Percentiles rank a stretch among this genome's conserved stretches.
phyloP scores from a whole-genome alignment of 768 basidiomycete species.

The Amanita jacksonii region DNA sequence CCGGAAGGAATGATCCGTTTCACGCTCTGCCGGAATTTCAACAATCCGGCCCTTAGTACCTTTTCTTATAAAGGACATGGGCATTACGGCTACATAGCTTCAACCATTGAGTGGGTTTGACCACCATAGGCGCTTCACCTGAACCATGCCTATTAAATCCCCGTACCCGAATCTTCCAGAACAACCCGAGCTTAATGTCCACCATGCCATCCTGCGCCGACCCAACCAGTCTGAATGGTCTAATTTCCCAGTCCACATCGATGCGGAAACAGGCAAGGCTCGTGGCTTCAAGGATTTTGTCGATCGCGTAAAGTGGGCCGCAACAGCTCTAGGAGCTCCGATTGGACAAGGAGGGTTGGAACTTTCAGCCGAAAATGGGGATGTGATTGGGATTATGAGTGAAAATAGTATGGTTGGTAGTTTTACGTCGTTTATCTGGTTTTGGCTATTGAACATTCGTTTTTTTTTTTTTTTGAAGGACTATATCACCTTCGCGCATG shows the following conservation, averaged over 20 bases:
- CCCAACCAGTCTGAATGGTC: slow-evolving; percentile 46
- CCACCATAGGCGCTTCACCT: too few relatives aligned
- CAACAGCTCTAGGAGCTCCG: slow-evolving; percentile 46
- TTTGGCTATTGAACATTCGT: background rate
- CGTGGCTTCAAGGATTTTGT: slow-evolving; percentile 39
- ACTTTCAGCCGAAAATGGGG: slow-evolving; percentile 33
- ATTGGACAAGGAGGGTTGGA: slow-evolving; percentile 46
- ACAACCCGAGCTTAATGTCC: slow-evolving; percentile 40
- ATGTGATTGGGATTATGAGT: slow-evolving; percentile 62
- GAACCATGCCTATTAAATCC: slow-evolving; percentile 51
- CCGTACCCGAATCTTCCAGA: slow-evolving; percentile 42
- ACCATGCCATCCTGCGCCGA: slow-evolving; percentile 44
- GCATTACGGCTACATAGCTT: too few relatives aligned
- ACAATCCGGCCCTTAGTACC: too few relatives aligned
- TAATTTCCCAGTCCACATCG: slow-evolving; percentile 47
- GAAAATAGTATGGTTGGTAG: slow-evolving; percentile 55
- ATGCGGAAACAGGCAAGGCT: slow-evolving; percentile 39
- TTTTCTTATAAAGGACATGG: too few relatives aligned
- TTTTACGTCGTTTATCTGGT: background rate
- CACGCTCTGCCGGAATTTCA: too few relatives aligned
- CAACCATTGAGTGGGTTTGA: too few relatives aligned
- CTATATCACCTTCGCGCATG: slow-evolving; percentile 24
- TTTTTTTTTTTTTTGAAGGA: slow-evolving; percentile 17
- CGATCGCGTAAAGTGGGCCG: slow-evolving; percentile 40
- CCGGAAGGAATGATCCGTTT: too few relatives aligned